A percentile compares a stretch with the other conserved stretches of the same genome.
Evolutionary conservation across 345 rosid genomes (phyloP).

Genomic region (Brassica incana): DNA sequence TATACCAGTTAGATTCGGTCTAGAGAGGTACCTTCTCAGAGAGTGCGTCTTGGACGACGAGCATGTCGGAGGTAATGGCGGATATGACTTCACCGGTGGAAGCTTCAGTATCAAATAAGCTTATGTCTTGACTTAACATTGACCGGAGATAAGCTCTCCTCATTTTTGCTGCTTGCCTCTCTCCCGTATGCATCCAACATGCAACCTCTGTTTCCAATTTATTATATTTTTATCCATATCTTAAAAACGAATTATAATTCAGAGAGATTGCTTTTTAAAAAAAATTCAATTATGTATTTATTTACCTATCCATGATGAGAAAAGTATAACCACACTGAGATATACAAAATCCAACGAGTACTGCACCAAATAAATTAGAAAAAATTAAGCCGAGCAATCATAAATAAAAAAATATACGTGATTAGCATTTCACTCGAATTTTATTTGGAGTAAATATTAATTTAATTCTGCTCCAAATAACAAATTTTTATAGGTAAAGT

Average conservation of each 20-base stretch:
- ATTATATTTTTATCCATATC: too few relatives aligned
- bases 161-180: slow-evolving; percentile 92
- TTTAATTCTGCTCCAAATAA: background rate
- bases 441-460: background rate
- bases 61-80: slow-evolving; percentile 82
- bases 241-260: background rate
- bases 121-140: slow-evolving; percentile 87
- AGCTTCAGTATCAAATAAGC: slow-evolving; percentile 85
- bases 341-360: slow-evolving; percentile 95
- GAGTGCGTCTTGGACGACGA: slow-evolving; percentile 92
- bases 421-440: background rate
- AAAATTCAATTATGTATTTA: background rate
- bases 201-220: slow-evolving; percentile 66
- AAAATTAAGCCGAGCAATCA: background rate
- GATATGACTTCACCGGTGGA: slow-evolving; percentile 91
- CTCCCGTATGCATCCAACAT: slow-evolving; percentile 99
- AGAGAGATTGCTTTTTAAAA: background rate
- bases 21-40: slow-evolving; percentile 76
- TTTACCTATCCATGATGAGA: slow-evolving; percentile 92
- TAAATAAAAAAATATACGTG: background rate
- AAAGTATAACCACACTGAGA: slow-evolving; percentile 79
- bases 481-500: background rate
- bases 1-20: background rate
- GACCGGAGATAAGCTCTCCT: slow-evolving; percentile 88
- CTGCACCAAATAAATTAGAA: slow-evolving; percentile 48